phyloP scores from a whole-genome alignment of 306 rosid genomes.

The Acacia acuminata region DNA sequence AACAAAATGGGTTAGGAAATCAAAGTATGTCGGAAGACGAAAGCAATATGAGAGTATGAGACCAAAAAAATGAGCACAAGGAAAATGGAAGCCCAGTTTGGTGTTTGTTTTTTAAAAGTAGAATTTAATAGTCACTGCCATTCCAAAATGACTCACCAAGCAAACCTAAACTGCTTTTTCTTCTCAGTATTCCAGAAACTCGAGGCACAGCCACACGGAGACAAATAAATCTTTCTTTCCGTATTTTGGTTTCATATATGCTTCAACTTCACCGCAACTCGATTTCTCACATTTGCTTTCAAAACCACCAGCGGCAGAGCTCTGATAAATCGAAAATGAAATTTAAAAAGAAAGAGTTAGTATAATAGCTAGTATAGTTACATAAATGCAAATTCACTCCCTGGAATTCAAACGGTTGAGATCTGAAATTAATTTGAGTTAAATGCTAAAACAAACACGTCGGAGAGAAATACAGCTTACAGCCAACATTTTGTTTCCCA shows the following conservation, averaged over 20 bases:
- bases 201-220: background rate
- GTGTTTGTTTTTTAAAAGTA: slow-evolving; percentile 27
- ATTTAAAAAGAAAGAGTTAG: background rate
- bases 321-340: background rate
- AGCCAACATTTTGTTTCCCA: background rate
- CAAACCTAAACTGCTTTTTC: slow-evolving; percentile 38
- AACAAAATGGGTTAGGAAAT: slow-evolving; percentile 32
- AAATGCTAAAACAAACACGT: background rate
- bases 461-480: background rate
- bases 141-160: slow-evolving; percentile 73
- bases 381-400: background rate
- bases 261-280: slow-evolving; percentile 12
- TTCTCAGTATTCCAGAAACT: background rate
- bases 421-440: slow-evolving; percentile 26
- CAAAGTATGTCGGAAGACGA: slow-evolving; percentile 46
- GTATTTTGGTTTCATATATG: background rate
- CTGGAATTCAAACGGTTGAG: background rate
- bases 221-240: background rate
- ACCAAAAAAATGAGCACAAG: slow-evolving; percentile 5
- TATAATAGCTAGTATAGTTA: background rate
- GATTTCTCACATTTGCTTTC: background rate
- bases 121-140: slow-evolving; percentile 44
- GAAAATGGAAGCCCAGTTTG: slow-evolving; percentile 26
- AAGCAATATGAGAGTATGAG: slow-evolving; percentile 35
- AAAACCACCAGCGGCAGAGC: background rate